Evolutionary conservation across 1,284 basidiomycete genomes (phyloP).

Genomic region (Neotropicomus parvogracilis): DNA sequence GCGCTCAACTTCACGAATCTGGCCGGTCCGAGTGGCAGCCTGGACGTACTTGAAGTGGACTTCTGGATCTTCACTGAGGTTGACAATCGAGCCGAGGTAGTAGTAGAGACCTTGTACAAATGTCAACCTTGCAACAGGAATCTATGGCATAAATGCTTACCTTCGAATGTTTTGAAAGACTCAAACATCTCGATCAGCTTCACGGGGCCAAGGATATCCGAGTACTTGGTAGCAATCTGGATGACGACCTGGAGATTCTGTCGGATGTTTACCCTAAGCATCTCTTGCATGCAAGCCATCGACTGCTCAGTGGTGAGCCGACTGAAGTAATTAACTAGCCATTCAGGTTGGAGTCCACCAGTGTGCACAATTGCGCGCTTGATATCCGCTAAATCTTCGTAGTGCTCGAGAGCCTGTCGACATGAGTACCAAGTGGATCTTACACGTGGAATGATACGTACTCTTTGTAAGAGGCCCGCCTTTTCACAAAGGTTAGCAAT

Average conservation of each 20-base stretch:
- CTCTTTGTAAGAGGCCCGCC: conserved; percentile 92
- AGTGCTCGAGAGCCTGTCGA: conserved; percentile 91
- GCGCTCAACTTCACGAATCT: conserved; percentile 98
- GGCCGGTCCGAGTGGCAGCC: conserved; percentile 96
- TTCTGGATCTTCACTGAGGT: conserved; percentile 93
- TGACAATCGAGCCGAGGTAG: conserved; percentile 96
- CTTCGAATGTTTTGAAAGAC: conserved; percentile 96
- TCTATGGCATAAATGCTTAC: conserved; percentile 32
- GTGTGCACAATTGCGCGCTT: conserved; percentile 98
- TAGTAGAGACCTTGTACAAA: conserved; percentile 82
- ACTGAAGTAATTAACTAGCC: conserved; percentile 98
- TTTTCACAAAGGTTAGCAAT: conserved; percentile 99
- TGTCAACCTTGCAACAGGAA: not conserved
- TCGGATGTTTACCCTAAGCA: conserved; percentile 95
- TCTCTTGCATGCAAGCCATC: conserved; percentile 94
- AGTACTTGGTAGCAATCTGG: conserved; percentile 99
- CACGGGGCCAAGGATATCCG: conserved; percentile 94
- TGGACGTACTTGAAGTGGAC: conserved; percentile 99
- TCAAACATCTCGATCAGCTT: conserved; percentile 99
- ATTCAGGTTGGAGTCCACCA: conserved; percentile 85
- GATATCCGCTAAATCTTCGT: conserved; percentile 96
- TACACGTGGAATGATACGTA: conserved; percentile 36
- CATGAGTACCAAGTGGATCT: conserved; percentile 11
- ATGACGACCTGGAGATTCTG: conserved; percentile 97
- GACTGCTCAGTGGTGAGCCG: conserved; percentile 98